Conservation (phyloP, 2,329 filamentous ascomycete genomes). For the Pseudogymnoascus sp. region DNA sequence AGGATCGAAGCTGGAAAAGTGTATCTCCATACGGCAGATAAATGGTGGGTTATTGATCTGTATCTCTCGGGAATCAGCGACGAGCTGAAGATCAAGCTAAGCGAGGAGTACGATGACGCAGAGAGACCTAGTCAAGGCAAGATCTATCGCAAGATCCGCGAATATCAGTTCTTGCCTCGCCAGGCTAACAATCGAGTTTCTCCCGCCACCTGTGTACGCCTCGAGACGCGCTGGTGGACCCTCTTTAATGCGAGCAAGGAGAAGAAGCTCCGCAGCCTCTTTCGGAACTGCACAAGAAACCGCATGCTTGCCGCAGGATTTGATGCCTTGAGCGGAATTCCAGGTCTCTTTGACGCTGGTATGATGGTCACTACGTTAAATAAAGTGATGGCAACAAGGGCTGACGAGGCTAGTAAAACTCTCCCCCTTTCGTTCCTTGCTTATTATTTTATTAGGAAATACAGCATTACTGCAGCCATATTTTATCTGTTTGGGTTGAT, state of each 20-base stretch:
- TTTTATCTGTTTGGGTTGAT: too few species aligned
- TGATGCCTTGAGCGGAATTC: constrained; percentile 13
- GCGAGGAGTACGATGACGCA: background rate
- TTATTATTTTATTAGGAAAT: too few species aligned
- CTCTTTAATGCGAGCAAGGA: constrained; percentile 11
- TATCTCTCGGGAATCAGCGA: constrained; percentile 16
- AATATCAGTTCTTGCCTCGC: background rate
- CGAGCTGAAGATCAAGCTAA: background rate
- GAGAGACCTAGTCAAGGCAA: background rate
- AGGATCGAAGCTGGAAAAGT: constrained; percentile 16
- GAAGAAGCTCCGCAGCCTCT: constrained; percentile 14
- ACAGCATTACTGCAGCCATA: too few species aligned
- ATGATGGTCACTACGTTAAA: constrained; percentile 17
- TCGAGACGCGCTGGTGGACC: constrained; percentile 16
- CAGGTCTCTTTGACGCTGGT: constrained; percentile 14
- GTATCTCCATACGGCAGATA: constrained; percentile 11
- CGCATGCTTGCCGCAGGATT: constrained; percentile 13
- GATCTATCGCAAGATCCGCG: constrained; percentile 7
- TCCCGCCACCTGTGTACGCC: background rate
- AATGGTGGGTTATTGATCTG: constrained; percentile 20
- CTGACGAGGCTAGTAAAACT: too few species aligned
- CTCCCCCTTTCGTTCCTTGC: too few species aligned
- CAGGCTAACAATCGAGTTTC: background rate
- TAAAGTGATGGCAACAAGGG: constrained; percentile 13
- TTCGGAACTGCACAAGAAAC: background rate